phyloP scores from a whole-genome alignment of 2,329 filamentous ascomycete genomes.

The Microascus cirrosus region DNA sequence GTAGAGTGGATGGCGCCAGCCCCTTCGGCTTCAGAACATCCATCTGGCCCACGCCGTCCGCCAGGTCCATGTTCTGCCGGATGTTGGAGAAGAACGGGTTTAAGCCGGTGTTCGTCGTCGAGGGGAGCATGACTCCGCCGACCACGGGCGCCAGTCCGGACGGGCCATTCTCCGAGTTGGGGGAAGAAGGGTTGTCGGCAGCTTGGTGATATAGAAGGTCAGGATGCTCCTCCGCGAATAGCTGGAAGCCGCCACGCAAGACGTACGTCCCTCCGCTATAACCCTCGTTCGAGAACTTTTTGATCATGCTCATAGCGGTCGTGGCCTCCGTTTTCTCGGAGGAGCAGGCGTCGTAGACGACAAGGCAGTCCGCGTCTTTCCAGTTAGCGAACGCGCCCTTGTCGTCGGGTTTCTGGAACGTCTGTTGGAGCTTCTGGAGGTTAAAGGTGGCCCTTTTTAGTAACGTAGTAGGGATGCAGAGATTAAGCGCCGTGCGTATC shows the following conservation, averaged over 20 bases:
- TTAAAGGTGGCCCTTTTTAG: slow-evolving; percentile 87
- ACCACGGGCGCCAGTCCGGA: slow-evolving; percentile 56
- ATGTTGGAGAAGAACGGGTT: slow-evolving; percentile 97
- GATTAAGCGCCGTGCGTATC: slow-evolving; percentile 71
- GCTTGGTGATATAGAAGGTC: slow-evolving; percentile 45
- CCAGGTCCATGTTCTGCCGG: slow-evolving; percentile 89
- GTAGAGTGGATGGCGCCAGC: slow-evolving; percentile 45
- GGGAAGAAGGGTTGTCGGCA: slow-evolving; percentile 25
- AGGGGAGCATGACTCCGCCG: slow-evolving; percentile 77
- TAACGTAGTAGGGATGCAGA: slow-evolving; percentile 91
- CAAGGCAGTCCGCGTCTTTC: slow-evolving; percentile 61
- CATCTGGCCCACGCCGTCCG: slow-evolving; percentile 82
- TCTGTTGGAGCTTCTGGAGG: slow-evolving; percentile 75
- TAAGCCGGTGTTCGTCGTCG: slow-evolving; percentile 45
- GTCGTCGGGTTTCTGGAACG: slow-evolving; percentile 63
- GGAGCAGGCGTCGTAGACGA: slow-evolving; percentile 79
- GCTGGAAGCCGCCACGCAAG: slow-evolving; percentile 69
- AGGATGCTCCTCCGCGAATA: slow-evolving; percentile 59
- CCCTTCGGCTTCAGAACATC: slow-evolving; percentile 37
- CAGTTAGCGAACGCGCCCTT: slow-evolving; percentile 66
- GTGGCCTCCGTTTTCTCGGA: slow-evolving; percentile 68
- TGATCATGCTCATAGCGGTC: slow-evolving; percentile 75
- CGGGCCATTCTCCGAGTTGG: slow-evolving; percentile 30
- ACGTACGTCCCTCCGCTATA: slow-evolving; percentile 66
- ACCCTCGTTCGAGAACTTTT: slow-evolving; percentile 81